Evolutionary conservation across 345 rosid genomes (phyloP).

Genomic region (Arabidopsis suecica): DNA sequence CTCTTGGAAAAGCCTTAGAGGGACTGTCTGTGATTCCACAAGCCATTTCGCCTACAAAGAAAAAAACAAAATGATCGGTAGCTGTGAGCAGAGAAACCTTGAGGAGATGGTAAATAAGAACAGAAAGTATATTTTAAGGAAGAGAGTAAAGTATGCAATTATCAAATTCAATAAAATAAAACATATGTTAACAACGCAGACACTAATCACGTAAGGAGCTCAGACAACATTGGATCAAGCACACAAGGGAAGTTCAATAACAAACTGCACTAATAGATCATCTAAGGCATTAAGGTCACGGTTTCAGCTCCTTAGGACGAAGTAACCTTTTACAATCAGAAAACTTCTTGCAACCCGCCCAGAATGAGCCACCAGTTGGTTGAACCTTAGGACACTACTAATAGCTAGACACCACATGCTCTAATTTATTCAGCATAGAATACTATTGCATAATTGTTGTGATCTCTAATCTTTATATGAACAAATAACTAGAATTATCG

Average conservation of each 20-base stretch:
- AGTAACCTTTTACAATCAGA: conserved; percentile 16
- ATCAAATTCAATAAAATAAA: conserved; percentile 3
- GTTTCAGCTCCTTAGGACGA: conserved; percentile 14
- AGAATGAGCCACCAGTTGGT: conserved; percentile 6
- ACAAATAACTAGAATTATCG: neutral
- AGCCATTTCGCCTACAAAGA: conserved; percentile 83
- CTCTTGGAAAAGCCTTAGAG: conserved; percentile 92
- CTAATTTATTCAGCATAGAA: conserved; percentile 2
- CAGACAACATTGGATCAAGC: conserved; percentile 14
- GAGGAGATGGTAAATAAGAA: conserved; percentile 20
- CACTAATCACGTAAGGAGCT: conserved; percentile 17
- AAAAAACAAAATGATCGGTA: conserved; percentile 13
- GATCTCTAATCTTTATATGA: neutral
- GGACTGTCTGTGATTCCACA: conserved; percentile 83
- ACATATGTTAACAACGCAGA: conserved; percentile 4
- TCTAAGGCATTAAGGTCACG: neutral
- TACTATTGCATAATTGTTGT: conserved; percentile 7
- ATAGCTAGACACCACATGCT: conserved; percentile 27
- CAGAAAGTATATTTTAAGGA: conserved; percentile 3
- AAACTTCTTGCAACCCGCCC: conserved; percentile 5
- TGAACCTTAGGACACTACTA: conserved; percentile 19
- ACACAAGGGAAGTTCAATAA: conserved; percentile 1
- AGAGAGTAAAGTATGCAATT: neutral
- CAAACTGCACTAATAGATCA: conserved; percentile 25
- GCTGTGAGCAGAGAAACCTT: conserved; percentile 26